A percentile compares a stretch with the other conserved stretches of the same genome.
Evolutionary conservation across 2,329 filamentous ascomycete genomes (phyloP).

Genomic region (Aureobasidium pullulans): DNA sequence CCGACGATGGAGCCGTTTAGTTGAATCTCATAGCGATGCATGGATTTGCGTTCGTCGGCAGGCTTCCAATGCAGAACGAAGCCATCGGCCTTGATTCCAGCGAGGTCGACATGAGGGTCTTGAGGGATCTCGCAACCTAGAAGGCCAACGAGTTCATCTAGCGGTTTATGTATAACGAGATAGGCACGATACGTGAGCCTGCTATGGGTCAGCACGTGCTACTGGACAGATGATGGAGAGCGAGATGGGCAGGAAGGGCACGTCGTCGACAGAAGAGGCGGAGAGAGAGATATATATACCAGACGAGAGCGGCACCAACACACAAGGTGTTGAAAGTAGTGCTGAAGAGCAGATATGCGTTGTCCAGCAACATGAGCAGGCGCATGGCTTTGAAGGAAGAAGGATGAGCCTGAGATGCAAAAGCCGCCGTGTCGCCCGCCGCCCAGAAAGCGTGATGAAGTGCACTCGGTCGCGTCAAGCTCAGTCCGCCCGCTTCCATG

Average conservation of each 20-base stretch:
- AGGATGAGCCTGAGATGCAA: not conserved
- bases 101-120: constrained; percentile 79
- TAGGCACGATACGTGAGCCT: constrained; percentile 77
- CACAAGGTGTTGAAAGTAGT: constrained; percentile 15
- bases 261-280: not conserved
- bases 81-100: constrained; percentile 78
- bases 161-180: constrained; percentile 83
- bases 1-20: constrained; percentile 80
- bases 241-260: not conserved
- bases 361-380: constrained; percentile 15
- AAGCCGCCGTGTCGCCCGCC: not conserved
- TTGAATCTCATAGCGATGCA: constrained; percentile 83
- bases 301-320: constrained; percentile 14
- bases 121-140: constrained; percentile 91
- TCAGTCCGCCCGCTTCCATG: constrained; percentile 7
- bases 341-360: constrained; percentile 13
- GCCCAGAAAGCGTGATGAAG: constrained; percentile 6
- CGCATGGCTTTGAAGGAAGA: constrained; percentile 7
- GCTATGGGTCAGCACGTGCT: not conserved
- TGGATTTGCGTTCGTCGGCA: constrained; percentile 44
- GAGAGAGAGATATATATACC: constrained; percentile 1
- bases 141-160: constrained; percentile 82
- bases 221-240: not conserved
- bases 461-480: not conserved
- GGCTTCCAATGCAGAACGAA: constrained; percentile 83